Base-by-base conservation (phyloP, 2,329 filamentous ascomycete species). In the Ascochyta viciae-villosae region DNA sequence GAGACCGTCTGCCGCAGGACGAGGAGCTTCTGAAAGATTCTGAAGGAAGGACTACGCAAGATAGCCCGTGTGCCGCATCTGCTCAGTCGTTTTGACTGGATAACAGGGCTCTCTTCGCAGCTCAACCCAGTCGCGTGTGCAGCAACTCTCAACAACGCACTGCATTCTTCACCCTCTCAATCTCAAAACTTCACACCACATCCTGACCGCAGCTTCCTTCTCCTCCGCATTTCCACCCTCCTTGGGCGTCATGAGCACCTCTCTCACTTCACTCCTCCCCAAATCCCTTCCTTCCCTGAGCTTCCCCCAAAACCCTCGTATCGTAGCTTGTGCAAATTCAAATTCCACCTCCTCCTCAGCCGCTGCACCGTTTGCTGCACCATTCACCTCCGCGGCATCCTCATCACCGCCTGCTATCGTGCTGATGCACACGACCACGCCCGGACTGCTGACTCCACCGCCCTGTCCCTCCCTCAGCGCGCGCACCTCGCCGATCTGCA, bases 131-230 rank as follows among this genome's bases (percentile, higher is more conserved):
- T 2, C 37, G 22, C 19, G 15, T 24, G 4, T 23, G 4, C 12
- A 10, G 22, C 2, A 12, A 10, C 24, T 23, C 6, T 19, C 16
- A 39, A 9, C 6, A 16, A 9, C 6, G 9, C 12, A 19, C 26
- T 31, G 13, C 27, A 9, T 16, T 9, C 13, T 31, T 70, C 62
- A 72, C 8, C 63, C 64, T 38, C 70, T 59, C 35, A 71, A 50
- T 33, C 60, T 66, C 43, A 75, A 50, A n/a, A 64, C 57, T 31
- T 73, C 72, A 34, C 71, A 74, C 73, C 73, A 75, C 64, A 73
- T 69, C 31, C 67, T 60, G 43, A 73, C 67, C 4, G 48, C 45
- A 13, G 65, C 62, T 15, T 74, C 66, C 6, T 54, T 60, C 40
- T 63, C 58, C 13, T 56, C 48, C 45, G 53, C 2, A 29, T 47